Base-by-base conservation (phyloP, 257 asterid genomes). In the Verbascum thapsus region DNA sequence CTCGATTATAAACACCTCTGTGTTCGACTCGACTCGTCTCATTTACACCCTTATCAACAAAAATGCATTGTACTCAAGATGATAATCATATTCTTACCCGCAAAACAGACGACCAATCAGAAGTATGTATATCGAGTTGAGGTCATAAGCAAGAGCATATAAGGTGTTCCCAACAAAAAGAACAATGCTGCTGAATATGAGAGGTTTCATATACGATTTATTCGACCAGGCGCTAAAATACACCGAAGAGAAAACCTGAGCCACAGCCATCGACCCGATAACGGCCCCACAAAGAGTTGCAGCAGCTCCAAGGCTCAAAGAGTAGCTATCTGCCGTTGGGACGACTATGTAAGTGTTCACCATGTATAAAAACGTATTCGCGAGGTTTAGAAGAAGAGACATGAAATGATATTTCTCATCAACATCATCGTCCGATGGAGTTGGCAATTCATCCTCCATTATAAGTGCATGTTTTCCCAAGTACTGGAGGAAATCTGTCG, bases 151-250 rank as follows among this genome's bases (percentile, higher is more conserved):
- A 58, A 82, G 75, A 19, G 94, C 94, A 8, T 85, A 85, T 18
- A 85, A 44, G 23, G 64, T 68, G 60, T 85, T 85, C 39, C 94
- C 94, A 6, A 80, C 22, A 22, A 82, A 57, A 72, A 85, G 89
- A 69, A 82, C 84, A 37, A 85, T 66, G 63, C 81, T 85, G 80
- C 94, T 85, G 78, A 82, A 85, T 50, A 85, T 12, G 35, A 85
- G 87, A 51, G 94, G 94, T 52, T 61, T 82, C 68, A 82, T 50
- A 71, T 85, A 85, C 4, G 89, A 85, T 56, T 80, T 85, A 47
- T 85, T 85, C 3, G 94, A 85, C 94, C 89, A 85, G 0, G 89
- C 89, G 60, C 89, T 85, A 48, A 85, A 82, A 74, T 85, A 85
- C 38, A 85, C 87, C 0, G 89, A 85, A 22, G 94, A 85, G 80